A percentile compares a stretch with the other conserved stretches of the same genome.
Conservation (phyloP, 495 filamentous ascomycete species). For the Aspergillus haitiensis region DNA sequence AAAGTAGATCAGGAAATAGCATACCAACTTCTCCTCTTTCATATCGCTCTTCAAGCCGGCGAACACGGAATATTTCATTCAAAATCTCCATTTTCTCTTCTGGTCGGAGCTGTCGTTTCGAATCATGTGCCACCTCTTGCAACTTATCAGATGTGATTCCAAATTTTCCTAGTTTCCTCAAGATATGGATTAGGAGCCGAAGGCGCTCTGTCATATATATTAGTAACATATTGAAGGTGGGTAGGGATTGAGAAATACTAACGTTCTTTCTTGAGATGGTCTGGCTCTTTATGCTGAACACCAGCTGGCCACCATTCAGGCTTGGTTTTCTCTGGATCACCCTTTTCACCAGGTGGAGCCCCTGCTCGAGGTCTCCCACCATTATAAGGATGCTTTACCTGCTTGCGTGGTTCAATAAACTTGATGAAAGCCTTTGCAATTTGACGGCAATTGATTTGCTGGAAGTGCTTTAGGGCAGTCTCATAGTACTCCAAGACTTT, state of each 20-base stretch:
- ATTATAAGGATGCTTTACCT: constrained; percentile 80
- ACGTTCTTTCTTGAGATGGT: constrained; percentile 79
- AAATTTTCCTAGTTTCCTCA: constrained; percentile 40
- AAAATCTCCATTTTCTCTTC: constrained; percentile 44
- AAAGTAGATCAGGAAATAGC: constrained; percentile 11
- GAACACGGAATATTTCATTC: constrained; percentile 54
- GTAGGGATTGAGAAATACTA: constrained; percentile 27
- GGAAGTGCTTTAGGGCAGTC: constrained; percentile 42
- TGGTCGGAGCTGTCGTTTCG: constrained; percentile 40
- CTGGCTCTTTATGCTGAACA: constrained; percentile 74
- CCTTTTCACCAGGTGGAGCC: constrained; percentile 38
- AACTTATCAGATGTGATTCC: constrained; percentile 44
- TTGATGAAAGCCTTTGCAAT: constrained; percentile 82
- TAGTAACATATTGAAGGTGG: constrained; percentile 1
- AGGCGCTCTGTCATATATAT: constrained; percentile 35
- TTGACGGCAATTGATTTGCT: constrained; percentile 47
- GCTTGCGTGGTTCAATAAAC: constrained; percentile 81
- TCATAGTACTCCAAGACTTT: constrained; percentile 43
- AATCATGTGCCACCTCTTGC: constrained; percentile 44
- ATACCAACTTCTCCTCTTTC: constrained; percentile 54
- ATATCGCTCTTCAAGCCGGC: constrained; percentile 54
- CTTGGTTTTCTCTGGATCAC: constrained; percentile 56
- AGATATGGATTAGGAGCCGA: constrained; percentile 46
- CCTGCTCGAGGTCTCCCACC: constrained; percentile 47
- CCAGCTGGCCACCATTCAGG: constrained; percentile 81